Percentiles rank a stretch among this genome's conserved stretches.
These are phyloP conservation scores for Nakazawaea ernobii DNA, from an alignment of 805 yeast species.

Conservation along the genomic window DNA sequence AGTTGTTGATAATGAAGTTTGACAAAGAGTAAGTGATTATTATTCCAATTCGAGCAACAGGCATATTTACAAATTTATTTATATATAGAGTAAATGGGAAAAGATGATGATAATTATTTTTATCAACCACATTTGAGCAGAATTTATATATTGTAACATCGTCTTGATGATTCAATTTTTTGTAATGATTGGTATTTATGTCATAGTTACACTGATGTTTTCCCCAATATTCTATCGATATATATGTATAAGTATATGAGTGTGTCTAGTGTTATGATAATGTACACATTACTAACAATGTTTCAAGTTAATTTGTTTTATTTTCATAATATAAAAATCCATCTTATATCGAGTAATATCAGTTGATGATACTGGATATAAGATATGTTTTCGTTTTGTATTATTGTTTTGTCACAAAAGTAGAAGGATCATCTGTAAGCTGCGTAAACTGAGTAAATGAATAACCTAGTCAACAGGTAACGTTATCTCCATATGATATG, in stretches of 20 bases:
- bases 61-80: neutral
- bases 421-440: no score
- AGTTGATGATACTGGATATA: neutral
- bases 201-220: constrained; percentile 85
- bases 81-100: neutral
- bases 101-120: constrained; percentile 25
- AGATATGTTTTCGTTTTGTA: neutral
- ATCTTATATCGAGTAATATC: neutral
- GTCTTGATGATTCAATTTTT: constrained; percentile 45
- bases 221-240: no score
- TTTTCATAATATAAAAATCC: neutral
- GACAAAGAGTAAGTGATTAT: neutral
- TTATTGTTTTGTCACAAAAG: neutral
- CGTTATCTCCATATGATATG: no score
- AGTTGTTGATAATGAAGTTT: neutral
- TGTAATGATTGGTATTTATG: constrained; percentile 66
- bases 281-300: neutral
- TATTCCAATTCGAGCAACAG: constrained; percentile 2
- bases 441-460: neutral
- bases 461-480: no score
- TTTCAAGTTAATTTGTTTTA: neutral
- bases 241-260: neutral
- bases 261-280: neutral
- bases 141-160: constrained; percentile 21
- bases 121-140: constrained; percentile 24